Conservation (phyloP, 129 eudicot genomes). For the Silybum marianum region DNA sequence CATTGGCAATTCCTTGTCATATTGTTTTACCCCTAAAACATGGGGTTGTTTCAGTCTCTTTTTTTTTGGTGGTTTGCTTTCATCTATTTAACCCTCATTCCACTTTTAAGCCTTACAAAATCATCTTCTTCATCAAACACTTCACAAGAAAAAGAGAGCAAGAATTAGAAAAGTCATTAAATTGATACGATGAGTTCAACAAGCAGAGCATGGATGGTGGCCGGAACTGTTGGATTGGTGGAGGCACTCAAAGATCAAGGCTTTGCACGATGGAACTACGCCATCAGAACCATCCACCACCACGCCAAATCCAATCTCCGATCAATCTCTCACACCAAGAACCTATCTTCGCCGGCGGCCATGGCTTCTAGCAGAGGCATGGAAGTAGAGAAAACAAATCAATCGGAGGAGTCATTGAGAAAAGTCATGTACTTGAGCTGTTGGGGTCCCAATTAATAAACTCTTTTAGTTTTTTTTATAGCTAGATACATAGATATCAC, state of each 20-base stretch:
- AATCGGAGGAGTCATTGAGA: conserved; percentile 44
- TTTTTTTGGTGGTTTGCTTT: too few relatives aligned
- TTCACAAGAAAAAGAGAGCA: background rate
- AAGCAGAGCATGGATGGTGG: conserved; percentile 48
- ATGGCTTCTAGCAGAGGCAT: conserved; percentile 12
- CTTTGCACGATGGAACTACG: conserved; percentile 63
- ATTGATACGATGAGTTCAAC: conserved; percentile 28
- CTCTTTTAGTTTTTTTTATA: too few relatives aligned
- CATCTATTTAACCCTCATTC: too few relatives aligned
- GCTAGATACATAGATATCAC: too few relatives aligned
- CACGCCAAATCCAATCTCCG: conserved; percentile 48
- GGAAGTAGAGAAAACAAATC: too few relatives aligned
- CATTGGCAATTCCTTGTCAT: too few relatives aligned
- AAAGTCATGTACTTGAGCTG: conserved; percentile 47
- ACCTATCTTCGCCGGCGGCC: conserved; percentile 28
- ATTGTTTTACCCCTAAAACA: too few relatives aligned
- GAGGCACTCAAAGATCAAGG: conserved; percentile 70
- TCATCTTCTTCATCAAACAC: background rate
- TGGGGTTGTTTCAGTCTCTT: conserved; percentile 1
- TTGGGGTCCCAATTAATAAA: conserved; percentile 36
- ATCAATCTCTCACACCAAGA: conserved; percentile 36
- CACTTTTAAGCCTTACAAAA: too few relatives aligned
- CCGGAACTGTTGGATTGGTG: conserved; percentile 48
- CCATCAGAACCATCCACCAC: conserved; percentile 49
- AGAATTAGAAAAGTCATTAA: too few relatives aligned